Base-by-base conservation (phyloP, 1,139 yeast species). In the Geotrichum histeridarum region DNA sequence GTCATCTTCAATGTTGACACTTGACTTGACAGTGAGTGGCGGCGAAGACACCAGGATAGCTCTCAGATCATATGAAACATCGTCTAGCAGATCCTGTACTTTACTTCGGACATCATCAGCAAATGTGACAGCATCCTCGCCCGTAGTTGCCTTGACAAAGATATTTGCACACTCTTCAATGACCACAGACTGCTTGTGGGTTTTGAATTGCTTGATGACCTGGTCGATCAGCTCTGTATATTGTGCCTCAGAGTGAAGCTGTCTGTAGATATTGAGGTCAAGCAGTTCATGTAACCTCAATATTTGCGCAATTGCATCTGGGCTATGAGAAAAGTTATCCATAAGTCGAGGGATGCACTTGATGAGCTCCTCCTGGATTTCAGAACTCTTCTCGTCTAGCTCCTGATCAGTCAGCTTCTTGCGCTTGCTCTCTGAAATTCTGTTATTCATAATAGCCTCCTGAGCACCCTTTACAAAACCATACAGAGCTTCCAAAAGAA, bases 401-500 rank as follows among this genome's bases (percentile, higher is more conserved):
- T 53, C 55, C 7, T 31, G 42, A 22, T 53, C 55, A 18, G 55
- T 49, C 11, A 53, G 22, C 36, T 53, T 53, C 18, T 53, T 53
- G 48, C 55, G 48, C 39, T 44, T 44, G 9, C 48, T 41, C 9
- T 57, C 59, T 31, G 59, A 52, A 8, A 50, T 54, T 46, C 53
- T 50, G 35, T 48, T 42, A 48, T 47, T 44, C 51, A 51, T 51
- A 6, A 58, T 54, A 18, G 51, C 54, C 9, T 51, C 54, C 9
- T 59, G 47, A 1, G 60, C 56, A 9, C 65, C 61, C 30, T 55
- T 54, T 11, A 67, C 56, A 35, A 65, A 62, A 1, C 72, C 72
- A 37, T 60, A 59, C 14, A 67, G 56, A 35, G 67, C 56, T 38
- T 69, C 71, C 17, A 68, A 56, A 27, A 70, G 55, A 12, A 63